Conservation (phyloP, 2,329 filamentous ascomycete species). For the Sphaceloma murrayae region DNA sequence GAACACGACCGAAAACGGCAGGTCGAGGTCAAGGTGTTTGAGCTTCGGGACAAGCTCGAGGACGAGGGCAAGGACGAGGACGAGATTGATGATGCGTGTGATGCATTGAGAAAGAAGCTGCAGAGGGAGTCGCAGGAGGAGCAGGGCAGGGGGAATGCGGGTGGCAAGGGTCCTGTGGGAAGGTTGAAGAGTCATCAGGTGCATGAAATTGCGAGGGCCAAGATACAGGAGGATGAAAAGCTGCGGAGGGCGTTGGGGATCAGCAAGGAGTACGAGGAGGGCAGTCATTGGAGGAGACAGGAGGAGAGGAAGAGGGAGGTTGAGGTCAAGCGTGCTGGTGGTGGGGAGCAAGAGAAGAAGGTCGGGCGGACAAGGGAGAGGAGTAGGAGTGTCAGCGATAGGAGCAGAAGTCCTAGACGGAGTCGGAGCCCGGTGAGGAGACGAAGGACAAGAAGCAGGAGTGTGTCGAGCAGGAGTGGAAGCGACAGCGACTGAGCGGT, state of each 20-base stretch:
- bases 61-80: slow-evolving; percentile 83
- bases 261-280: slow-evolving; percentile 74
- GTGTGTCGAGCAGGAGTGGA: not conserved
- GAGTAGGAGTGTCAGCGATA: slow-evolving; percentile 4
- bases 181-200: slow-evolving; percentile 81
- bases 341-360: not conserved
- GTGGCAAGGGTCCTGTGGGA: slow-evolving; percentile 35
- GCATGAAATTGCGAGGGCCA: slow-evolving; percentile 90
- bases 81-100: slow-evolving; percentile 73
- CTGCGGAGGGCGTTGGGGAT: slow-evolving; percentile 81
- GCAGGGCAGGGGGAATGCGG: slow-evolving; percentile 30
- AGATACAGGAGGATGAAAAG: slow-evolving; percentile 89
- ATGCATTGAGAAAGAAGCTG: slow-evolving; percentile 56
- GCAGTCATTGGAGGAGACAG: slow-evolving; percentile 74
- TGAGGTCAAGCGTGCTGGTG: slow-evolving; percentile 1
- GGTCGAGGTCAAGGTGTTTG: slow-evolving; percentile 88
- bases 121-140: slow-evolving; percentile 40
- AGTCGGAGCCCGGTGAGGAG: slow-evolving; percentile 10
- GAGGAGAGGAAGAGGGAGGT: slow-evolving; percentile 50
- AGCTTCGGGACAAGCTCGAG: slow-evolving; percentile 81
- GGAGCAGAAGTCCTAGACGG: slow-evolving; percentile 12
- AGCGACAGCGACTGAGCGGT: slow-evolving; percentile 13
- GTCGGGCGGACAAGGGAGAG: not conserved
- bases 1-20: slow-evolving; percentile 88
- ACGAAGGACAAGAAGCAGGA: slow-evolving; percentile 10